A percentile compares a stretch with the other conserved stretches of the same genome.
Conservation (phyloP, 129 eudicot species). For the Flaveria linearis region DNA sequence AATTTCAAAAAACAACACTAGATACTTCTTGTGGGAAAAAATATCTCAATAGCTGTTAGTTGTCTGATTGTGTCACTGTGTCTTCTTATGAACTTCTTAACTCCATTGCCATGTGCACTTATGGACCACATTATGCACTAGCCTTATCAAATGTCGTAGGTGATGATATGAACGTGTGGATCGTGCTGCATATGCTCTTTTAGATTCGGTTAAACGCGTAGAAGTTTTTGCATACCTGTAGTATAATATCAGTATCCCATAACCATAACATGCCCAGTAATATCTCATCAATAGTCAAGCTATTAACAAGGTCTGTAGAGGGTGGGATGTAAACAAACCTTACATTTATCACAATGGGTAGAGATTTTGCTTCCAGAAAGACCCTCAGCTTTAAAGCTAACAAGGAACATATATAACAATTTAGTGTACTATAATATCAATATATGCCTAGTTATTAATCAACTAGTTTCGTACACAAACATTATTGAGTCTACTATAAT, state of each 20-base stretch:
- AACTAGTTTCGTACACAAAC: not conserved
- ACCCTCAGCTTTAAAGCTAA: too few species aligned
- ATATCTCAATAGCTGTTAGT: slow-evolving; percentile 17
- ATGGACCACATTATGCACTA: slow-evolving; percentile 26
- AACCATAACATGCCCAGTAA: too few species aligned
- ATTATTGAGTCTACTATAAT: not conserved
- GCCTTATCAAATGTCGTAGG: not conserved
- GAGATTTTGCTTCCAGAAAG: too few species aligned
- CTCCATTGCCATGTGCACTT: slow-evolving; percentile 31
- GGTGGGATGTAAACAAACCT: too few species aligned
- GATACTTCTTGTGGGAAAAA: slow-evolving; percentile 2
- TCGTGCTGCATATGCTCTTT: not conserved
- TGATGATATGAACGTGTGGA: not conserved
- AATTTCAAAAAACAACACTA: not conserved
- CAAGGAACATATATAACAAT: too few species aligned
- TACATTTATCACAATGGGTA: too few species aligned
- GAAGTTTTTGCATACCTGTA: not conserved
- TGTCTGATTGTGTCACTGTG: slow-evolving; percentile 28
- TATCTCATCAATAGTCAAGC: too few species aligned
- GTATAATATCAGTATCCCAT: not conserved
- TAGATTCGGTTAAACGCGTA: not conserved
- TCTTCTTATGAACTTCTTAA: slow-evolving; percentile 28
- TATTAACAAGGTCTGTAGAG: too few species aligned
- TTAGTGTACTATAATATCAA: not conserved
- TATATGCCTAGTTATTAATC: not conserved